These are phyloP conservation scores for Cryptosporidium muris DNA, from an alignment of 169 alveolate genomes.

Conservation along the genomic window DNA sequence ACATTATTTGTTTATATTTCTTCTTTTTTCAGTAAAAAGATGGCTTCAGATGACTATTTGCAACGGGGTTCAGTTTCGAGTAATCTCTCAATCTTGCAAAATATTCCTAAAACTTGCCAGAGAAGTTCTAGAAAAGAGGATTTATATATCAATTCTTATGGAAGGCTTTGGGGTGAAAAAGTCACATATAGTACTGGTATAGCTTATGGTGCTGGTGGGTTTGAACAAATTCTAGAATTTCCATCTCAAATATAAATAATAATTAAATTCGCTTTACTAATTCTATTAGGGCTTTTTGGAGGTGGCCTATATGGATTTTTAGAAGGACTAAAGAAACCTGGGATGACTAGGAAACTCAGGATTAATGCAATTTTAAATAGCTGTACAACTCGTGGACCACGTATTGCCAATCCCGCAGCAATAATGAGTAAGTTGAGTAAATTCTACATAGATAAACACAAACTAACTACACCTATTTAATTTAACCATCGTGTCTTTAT, in stretches of 20 bases:
- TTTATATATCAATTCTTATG: constrained; percentile 82
- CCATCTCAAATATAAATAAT: background rate
- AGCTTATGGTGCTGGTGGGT: constrained; percentile 86
- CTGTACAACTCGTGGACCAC: constrained; percentile 84
- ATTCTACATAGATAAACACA: background rate
- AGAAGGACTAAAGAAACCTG: constrained; percentile 86
- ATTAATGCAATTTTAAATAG: constrained; percentile 83
- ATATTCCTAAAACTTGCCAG: no score
- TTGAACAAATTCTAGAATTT: background rate
- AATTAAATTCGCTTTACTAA: background rate
- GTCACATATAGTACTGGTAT: constrained; percentile 85
- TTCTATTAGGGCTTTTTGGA: constrained; percentile 78
- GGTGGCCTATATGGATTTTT: constrained; percentile 86
- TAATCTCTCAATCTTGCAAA: no score
- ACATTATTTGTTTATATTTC: no score
- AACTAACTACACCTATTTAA: background rate
- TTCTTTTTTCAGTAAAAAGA: no score
- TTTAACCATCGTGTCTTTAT: background rate
- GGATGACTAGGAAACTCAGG: constrained; percentile 83
- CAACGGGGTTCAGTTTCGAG: no score
- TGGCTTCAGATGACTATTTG: no score
- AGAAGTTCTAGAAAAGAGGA: constrained; percentile 65
- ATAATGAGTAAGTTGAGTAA: constrained; percentile 71
- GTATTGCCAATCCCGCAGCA: constrained; percentile 83
- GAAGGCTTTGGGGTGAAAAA: constrained; percentile 88